A percentile compares a stretch with the other conserved stretches of the same genome.
Evolutionary conservation across 345 rosid genomes (phyloP).

Genomic region (Eucalyptus globulus): DNA sequence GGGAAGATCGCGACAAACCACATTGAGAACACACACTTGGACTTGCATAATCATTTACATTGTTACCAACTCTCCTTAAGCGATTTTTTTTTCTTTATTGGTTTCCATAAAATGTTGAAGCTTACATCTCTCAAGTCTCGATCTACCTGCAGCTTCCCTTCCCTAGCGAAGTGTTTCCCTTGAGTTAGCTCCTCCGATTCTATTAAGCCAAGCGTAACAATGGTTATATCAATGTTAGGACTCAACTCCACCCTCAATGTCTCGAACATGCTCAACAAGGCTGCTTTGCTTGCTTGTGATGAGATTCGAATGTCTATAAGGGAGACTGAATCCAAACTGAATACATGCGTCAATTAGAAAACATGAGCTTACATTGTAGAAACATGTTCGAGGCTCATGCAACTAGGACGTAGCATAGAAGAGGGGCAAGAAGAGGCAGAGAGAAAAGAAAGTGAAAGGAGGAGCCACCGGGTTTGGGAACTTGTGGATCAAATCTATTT

Average conservation of each 20-base stretch:
- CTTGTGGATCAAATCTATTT: constrained; percentile 10
- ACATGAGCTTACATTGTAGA: constrained; percentile 17
- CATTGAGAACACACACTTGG: constrained; percentile 1
- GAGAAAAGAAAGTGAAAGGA: background rate
- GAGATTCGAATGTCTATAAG: background rate
- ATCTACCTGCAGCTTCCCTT: constrained; percentile 16
- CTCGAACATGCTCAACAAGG: constrained; percentile 15
- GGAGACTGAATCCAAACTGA: background rate
- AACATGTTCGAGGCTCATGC: background rate
- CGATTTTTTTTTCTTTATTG: background rate
- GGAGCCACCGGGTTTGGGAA: constrained; percentile 2
- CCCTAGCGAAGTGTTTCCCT: constrained; percentile 8
- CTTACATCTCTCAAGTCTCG: constrained; percentile 29
- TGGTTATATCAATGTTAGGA: constrained; percentile 23
- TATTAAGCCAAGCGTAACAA: constrained; percentile 17
- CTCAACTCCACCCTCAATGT: constrained; percentile 25
- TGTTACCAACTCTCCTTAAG: background rate
- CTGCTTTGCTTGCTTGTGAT: constrained; percentile 18
- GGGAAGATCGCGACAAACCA: background rate
- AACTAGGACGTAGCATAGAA: constrained; percentile 4
- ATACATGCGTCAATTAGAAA: too few species aligned
- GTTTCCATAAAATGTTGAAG: background rate
- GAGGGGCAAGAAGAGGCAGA: constrained; percentile 4
- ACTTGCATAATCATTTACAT: background rate
- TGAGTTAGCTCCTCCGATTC: too few species aligned